Percentiles rank a stretch among this genome's conserved stretches.
phyloP scores from a whole-genome alignment of 2,329 filamentous ascomycete genomes.

The Aspergillus niger region DNA sequence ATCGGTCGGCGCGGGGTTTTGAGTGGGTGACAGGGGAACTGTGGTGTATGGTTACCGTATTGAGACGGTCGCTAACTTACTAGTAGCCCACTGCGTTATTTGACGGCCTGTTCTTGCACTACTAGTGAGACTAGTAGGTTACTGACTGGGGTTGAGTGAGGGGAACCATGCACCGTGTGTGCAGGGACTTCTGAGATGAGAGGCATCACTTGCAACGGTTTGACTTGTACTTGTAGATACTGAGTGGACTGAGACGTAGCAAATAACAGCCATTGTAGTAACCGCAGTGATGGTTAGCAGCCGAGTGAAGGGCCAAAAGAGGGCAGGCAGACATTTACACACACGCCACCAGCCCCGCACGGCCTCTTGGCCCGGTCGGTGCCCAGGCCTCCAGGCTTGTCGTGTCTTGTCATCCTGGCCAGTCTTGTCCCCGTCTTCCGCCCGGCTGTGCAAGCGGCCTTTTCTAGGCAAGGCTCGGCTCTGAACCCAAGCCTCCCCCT shows the following conservation, averaged over 20 bases:
- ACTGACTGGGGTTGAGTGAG: not conserved
- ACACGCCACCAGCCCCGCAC: conserved; percentile 23
- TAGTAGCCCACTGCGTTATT: not conserved
- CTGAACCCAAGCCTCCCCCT: conserved; percentile 23
- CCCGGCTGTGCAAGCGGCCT: conserved; percentile 33
- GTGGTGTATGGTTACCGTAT: not conserved
- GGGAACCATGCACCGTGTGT: not conserved
- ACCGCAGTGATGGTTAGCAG: too few relatives aligned
- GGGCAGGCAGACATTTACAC: not conserved
- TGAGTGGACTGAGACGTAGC: too few relatives aligned
- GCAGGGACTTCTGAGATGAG: not conserved
- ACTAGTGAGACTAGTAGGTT: not conserved
- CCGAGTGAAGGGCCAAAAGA: not conserved
- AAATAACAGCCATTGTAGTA: too few relatives aligned
- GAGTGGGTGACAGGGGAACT: not conserved
- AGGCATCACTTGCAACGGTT: too few relatives aligned
- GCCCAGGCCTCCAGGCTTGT: conserved; percentile 4
- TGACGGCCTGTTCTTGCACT: not conserved
- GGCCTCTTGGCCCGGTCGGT: conserved; percentile 36
- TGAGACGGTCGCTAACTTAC: not conserved
- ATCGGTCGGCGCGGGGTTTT: not conserved
- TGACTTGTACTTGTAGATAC: too few relatives aligned
- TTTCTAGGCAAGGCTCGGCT: conserved; percentile 41
- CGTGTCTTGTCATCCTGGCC: conserved; percentile 27
- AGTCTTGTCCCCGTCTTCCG: conserved; percentile 34